Evolutionary conservation across 1,139 yeast species (phyloP).

Genomic region (Yamadazyma atmosphaerica): DNA sequence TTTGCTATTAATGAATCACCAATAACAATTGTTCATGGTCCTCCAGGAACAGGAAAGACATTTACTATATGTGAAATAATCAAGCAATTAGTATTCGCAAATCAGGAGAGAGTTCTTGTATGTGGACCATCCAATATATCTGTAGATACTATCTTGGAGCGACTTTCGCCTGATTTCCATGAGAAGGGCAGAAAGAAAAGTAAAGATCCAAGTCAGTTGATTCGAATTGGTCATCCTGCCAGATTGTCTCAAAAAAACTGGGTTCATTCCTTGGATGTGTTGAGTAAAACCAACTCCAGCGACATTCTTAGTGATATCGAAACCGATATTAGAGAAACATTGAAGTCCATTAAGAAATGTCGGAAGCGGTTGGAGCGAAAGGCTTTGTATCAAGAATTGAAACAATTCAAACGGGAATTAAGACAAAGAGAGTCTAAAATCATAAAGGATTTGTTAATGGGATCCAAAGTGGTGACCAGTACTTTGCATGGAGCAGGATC

Average conservation of each 20-base stretch:
- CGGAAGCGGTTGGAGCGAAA: constrained; percentile 65
- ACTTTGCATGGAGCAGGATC: constrained; percentile 91
- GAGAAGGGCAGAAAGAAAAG: constrained; percentile 19
- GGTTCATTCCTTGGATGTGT: constrained; percentile 74
- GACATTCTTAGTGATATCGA: constrained; percentile 67
- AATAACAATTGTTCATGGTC: constrained; percentile 49
- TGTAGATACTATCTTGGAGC: constrained; percentile 86
- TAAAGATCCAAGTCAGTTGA: constrained; percentile 35
- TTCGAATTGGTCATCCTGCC: constrained; percentile 94
- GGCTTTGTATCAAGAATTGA: constrained; percentile 68
- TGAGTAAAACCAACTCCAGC: constrained; percentile 58
- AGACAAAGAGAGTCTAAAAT: constrained; percentile 65
- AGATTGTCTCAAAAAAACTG: constrained; percentile 64
- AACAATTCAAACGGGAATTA: constrained; percentile 67
- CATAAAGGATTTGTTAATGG: constrained; percentile 55
- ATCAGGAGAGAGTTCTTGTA: constrained; percentile 70
- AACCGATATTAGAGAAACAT: constrained; percentile 63
- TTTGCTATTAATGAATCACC: constrained; percentile 43
- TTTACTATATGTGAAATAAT: constrained; percentile 84
- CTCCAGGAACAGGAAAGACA: constrained; percentile 63
- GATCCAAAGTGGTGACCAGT: constrained; percentile 70
- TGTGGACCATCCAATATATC: constrained; percentile 98
- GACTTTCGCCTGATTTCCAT: constrained; percentile 50
- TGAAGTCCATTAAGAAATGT: constrained; percentile 61
- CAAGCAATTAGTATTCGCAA: constrained; percentile 60